Evolutionary conservation across 1,139 yeast species (phyloP), one percentile per base, ranked within the genome.

Genomic region (Suhomyces kunorum): DNA sequence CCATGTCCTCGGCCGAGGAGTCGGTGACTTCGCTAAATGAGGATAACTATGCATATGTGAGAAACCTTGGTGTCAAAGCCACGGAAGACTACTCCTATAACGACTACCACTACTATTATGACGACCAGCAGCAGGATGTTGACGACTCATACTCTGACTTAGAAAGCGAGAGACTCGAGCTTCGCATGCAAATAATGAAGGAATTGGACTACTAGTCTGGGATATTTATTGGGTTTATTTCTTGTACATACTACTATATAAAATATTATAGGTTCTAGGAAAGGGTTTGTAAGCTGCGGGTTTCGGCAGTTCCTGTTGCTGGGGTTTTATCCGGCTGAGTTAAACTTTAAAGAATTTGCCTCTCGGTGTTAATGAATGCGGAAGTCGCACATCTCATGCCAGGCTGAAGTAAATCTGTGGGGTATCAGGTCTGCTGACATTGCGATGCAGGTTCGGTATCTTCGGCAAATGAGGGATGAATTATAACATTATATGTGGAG

Each of bases 131-230:
- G 3, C 37, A 37, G 3, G 47, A 46, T 9, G 43, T 37, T 8
- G 42, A 34, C 20, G 26, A 35, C 26, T 26, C 33, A 9, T 19
- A 28, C 16, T 36, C 40, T 7, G 53, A 52, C 25, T 60, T 56
- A 43, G 74, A 70, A 32, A 52, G 50, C 36, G 76, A 71, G 47
- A 57, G 72, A 45, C 49, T 58, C 28, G 74, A 69, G 51, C 61
- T 71, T 38, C 57, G 76, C 38, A 52, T 64, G 45, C 75, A 70
- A 46, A 64, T 70, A 45, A 50, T 69, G 49, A 58, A 54, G 38
- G 74, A 70, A 43, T 55, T 68, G 34, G 47, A 45, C 15, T 12
- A 27, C 12, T 45, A 37, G 40, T 17, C 15, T 7, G n/a, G 6
- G n/a, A 12, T 12, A 16, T 22, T 22, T 29, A 7, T 14, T 32